phyloP scores from a whole-genome alignment of 768 basidiomycete genomes.

The Xerocomus brunneocitrinus region DNA sequence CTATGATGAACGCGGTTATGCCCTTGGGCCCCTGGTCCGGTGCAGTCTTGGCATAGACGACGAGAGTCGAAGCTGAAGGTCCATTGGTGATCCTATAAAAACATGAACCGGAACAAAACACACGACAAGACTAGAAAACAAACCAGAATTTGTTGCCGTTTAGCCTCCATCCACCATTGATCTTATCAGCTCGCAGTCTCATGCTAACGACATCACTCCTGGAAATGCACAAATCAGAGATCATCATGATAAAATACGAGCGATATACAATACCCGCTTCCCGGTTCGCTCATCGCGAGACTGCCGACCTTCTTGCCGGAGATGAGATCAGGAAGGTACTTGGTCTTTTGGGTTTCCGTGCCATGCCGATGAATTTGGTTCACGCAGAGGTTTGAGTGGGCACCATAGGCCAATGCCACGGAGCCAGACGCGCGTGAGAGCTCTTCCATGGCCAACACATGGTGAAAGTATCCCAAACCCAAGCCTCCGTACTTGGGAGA shows the following conservation, averaged over 20 bases:
- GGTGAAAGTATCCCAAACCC: conserved; percentile 78
- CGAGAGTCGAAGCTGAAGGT: conserved; percentile 82
- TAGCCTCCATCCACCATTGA: conserved; percentile 68
- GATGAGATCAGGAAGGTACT: conserved; percentile 79
- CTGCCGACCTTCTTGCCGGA: conserved; percentile 81
- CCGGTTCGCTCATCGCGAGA: conserved; percentile 92
- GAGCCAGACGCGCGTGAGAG: conserved; percentile 88
- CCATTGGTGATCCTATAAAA: conserved; percentile 89
- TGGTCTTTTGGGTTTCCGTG: conserved; percentile 71
- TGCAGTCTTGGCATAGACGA: conserved; percentile 89
- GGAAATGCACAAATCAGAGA: conserved; percentile 1
- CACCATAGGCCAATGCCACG: conserved; percentile 87
- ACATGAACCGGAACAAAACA: neutral
- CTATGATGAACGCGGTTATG: conserved; percentile 89
- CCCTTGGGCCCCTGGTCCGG: conserved; percentile 78
- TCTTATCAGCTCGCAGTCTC: conserved; percentile 76
- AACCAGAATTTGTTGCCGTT: conserved; percentile 95
- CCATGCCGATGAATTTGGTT: conserved; percentile 86
- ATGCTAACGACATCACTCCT: conserved; percentile 92
- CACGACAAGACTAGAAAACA: neutral
- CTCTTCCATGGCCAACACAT: conserved; percentile 93
- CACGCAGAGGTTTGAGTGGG: conserved; percentile 86
- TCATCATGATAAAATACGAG: neutral
- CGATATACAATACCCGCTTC: conserved; percentile 49
- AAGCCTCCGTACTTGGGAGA: conserved; percentile 79